Percentiles rank a stretch among this genome's conserved stretches.
phyloP scores from a whole-genome alignment of 208 protist genomes.

The Acanthamoeba divionensis region DNA sequence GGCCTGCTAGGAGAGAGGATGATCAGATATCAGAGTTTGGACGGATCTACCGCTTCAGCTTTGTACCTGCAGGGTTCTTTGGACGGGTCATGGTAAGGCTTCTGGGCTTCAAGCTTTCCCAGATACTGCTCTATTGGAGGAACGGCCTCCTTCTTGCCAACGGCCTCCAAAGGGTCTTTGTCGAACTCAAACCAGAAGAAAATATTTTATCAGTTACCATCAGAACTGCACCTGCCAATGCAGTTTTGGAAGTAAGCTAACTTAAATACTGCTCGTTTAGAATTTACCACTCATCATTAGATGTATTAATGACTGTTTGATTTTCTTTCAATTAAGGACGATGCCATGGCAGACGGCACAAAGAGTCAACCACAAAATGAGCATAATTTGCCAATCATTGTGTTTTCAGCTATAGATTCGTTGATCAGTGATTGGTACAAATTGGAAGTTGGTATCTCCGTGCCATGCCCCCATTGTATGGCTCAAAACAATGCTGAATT shows the following conservation, averaged over 20 bases:
- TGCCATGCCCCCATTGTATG: constrained; percentile 39
- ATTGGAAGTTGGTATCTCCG: background rate
- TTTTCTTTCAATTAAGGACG: too few relatives aligned
- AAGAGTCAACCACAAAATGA: background rate
- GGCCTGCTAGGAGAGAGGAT: background rate
- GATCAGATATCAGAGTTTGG: background rate
- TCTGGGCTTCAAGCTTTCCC: background rate
- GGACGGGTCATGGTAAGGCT: constrained; percentile 14
- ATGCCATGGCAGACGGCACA: too few relatives aligned
- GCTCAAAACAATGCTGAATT: background rate
- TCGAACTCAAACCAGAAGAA: background rate
- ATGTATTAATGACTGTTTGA: too few relatives aligned
- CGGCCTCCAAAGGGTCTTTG: constrained; percentile 1
- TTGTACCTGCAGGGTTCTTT: constrained; percentile 8
- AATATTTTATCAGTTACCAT: background rate
- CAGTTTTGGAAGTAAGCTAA: too few relatives aligned
- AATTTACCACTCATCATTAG: too few relatives aligned
- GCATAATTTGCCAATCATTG: background rate
- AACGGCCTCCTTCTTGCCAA: background rate
- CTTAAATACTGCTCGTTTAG: too few relatives aligned
- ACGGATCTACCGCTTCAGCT: constrained; percentile 11
- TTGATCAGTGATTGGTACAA: constrained; percentile 40
- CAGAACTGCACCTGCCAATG: too few relatives aligned
- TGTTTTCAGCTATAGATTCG: background rate
- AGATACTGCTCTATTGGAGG: background rate